Evolutionary conservation across 495 filamentous ascomycete genomes (phyloP).

Genomic region (Trichoderma parareesei): DNA sequence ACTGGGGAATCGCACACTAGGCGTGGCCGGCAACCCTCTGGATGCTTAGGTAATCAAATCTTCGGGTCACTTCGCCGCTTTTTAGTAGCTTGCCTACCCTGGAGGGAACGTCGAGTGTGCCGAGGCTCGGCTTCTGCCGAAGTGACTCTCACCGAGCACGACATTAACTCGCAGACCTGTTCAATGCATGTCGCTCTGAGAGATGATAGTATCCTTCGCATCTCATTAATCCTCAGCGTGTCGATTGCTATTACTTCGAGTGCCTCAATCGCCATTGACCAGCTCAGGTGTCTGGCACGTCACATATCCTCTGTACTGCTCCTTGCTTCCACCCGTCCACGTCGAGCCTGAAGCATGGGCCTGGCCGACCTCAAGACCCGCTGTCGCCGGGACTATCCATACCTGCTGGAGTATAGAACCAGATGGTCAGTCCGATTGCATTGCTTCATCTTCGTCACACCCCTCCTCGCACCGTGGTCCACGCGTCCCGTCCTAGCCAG

Average conservation of each 20-base stretch:
- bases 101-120: not conserved
- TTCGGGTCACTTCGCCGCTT: too few species aligned
- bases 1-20: not conserved
- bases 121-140: not conserved
- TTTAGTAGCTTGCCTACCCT: not conserved
- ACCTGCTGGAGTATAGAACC: conserved; percentile 74
- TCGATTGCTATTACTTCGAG: too few species aligned
- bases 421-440: conserved; percentile 56
- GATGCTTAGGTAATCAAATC: not conserved
- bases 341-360: not conserved
- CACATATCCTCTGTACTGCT: too few species aligned
- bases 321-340: too few species aligned
- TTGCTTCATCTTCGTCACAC: not conserved
- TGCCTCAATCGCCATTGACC: too few species aligned
- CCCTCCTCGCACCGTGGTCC: not conserved
- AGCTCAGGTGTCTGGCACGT: too few species aligned
- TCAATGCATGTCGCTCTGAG: too few species aligned
- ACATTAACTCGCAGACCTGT: too few species aligned
- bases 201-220: too few species aligned
- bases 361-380: conserved; percentile 49
- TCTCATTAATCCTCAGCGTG: too few species aligned
- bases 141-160: too few species aligned
- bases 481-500: not conserved
- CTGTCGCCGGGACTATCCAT: conserved; percentile 65
- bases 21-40: not conserved